These are phyloP conservation scores for Solanum lycopersicoides DNA, from an alignment of 257 asterid genomes.

Conservation along the genomic window DNA sequence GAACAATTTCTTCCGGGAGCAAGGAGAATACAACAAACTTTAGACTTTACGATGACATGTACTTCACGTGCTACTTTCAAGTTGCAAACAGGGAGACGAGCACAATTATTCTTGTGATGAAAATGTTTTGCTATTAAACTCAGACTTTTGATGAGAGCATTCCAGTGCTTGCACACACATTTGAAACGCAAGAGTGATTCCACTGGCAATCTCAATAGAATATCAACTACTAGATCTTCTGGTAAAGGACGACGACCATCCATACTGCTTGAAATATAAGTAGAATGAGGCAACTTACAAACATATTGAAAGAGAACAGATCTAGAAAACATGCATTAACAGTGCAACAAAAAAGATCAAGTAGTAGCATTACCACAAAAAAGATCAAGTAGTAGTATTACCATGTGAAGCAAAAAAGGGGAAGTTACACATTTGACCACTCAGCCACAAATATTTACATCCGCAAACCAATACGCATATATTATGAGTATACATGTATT, in stretches of 20 bases:
- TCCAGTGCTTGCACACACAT: constrained; percentile 28
- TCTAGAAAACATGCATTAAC: no score
- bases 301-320: no score
- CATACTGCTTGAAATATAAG: no score
- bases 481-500: not conserved
- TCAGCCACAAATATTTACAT: not conserved
- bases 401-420: not conserved
- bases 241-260: no score
- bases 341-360: not conserved
- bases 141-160: constrained; percentile 15
- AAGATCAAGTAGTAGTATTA: not conserved
- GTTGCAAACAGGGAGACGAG: constrained; percentile 17
- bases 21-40: not conserved
- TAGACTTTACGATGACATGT: not conserved
- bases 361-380: not conserved
- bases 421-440: not conserved
- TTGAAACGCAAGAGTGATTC: not conserved
- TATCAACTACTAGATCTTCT: no score
- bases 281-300: no score
- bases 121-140: constrained; percentile 16
- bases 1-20: not conserved
- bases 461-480: not conserved
- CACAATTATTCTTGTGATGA: constrained; percentile 11
- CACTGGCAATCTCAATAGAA: no score
- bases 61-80: not conserved